phyloP scores from a whole-genome alignment of 345 rosid species.

The Luvunga scandens region DNA sequence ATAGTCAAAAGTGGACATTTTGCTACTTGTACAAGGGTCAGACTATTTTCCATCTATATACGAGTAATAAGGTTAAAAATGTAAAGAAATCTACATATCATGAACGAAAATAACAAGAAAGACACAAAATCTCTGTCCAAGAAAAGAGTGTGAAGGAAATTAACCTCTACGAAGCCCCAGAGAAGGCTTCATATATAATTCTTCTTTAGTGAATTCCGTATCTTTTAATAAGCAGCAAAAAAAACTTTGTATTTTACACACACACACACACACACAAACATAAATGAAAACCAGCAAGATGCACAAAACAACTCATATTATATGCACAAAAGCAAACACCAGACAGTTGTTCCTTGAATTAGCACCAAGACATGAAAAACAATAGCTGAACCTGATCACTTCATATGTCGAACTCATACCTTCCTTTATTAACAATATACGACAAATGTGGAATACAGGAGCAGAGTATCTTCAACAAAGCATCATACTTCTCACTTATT shows the following conservation, averaged over 20 bases:
- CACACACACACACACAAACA: background rate
- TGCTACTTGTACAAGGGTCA: background rate
- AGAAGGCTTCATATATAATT: background rate
- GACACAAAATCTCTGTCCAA: background rate
- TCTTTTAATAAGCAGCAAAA: background rate
- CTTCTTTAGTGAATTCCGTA: background rate
- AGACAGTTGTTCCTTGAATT: background rate
- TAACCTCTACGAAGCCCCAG: background rate
- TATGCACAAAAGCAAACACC: background rate
- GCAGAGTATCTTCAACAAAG: slow-evolving; percentile 57
- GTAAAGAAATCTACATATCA: background rate
- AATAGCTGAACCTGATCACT: background rate
- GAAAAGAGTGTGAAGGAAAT: background rate
- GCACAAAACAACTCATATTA: background rate
- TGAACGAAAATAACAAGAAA: background rate
- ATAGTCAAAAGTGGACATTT: background rate
- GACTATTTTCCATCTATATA: background rate
- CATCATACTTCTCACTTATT: slow-evolving; percentile 52
- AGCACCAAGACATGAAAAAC: background rate
- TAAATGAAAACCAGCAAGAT: background rate
- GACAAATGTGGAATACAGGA: slow-evolving; percentile 48
- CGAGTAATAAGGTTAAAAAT: background rate
- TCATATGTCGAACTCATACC: slow-evolving; percentile 39
- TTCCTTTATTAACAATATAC: slow-evolving; percentile 47
- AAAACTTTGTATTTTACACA: too few relatives aligned